phyloP scores from a whole-genome alignment of 106 monocot species.

The Apostasia ramifera region DNA sequence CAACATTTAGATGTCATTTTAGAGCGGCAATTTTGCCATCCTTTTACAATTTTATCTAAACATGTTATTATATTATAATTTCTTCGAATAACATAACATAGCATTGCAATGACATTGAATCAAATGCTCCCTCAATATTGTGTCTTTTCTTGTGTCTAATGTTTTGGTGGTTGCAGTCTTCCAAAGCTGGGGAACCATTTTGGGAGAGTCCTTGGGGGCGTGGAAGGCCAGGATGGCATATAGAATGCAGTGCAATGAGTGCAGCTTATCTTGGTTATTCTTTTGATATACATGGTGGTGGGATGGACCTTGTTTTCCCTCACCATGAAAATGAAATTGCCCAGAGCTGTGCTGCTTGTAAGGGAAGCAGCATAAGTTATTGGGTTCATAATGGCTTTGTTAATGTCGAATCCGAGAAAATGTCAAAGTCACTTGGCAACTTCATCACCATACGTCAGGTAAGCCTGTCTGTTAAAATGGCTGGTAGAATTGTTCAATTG shows the following conservation, averaged over 20 bases:
- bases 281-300: slow-evolving; percentile 98
- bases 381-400: slow-evolving; percentile 99
- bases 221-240: slow-evolving; percentile 99
- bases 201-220: slow-evolving; percentile 99
- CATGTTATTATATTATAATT: too few relatives aligned
- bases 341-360: slow-evolving; percentile 91
- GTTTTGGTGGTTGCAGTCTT: slow-evolving; percentile 34
- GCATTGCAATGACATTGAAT: too few relatives aligned
- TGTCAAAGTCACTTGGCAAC: slow-evolving; percentile 91
- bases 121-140: too few relatives aligned
- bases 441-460: slow-evolving; percentile 92
- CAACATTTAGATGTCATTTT: too few relatives aligned
- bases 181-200: slow-evolving; percentile 77
- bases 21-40: too few relatives aligned
- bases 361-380: slow-evolving; percentile 50
- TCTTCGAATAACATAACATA: too few relatives aligned
- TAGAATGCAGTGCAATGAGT: slow-evolving; percentile 99
- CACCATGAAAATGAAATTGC: slow-evolving; percentile 99
- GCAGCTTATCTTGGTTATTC: slow-evolving; percentile 72
- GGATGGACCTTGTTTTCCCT: slow-evolving; percentile 89
- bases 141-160: background rate
- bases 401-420: slow-evolving; percentile 78
- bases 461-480: background rate
- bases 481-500: background rate
- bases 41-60: too few relatives aligned